Percentiles rank a stretch among this genome's conserved stretches.
These are phyloP conservation scores for Alternaria ethzedia DNA, from an alignment of 2,329 filamentous ascomycete genomes.

Conservation along the genomic window DNA sequence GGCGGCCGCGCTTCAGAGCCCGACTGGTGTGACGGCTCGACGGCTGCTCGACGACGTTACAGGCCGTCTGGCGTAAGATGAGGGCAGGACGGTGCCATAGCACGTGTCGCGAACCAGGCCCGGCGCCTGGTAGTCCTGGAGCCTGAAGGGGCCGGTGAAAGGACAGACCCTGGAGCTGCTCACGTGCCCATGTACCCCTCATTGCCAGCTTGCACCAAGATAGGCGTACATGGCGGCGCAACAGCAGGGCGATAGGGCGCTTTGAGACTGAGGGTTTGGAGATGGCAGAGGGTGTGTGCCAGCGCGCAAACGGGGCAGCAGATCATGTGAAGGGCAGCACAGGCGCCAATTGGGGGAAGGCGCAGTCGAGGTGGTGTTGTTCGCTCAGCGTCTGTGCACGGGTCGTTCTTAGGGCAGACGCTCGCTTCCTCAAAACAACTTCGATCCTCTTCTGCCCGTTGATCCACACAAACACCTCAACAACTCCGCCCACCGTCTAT, in stretches of 20 bases:
- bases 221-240: not conserved
- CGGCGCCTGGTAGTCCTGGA: not conserved
- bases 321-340: conserved; percentile 23
- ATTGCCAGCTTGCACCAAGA: conserved; percentile 2
- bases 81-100: not conserved
- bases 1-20: conserved; percentile 28
- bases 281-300: not conserved
- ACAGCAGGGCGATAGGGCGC: not conserved
- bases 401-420: conserved; percentile 26
- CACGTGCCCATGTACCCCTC: conserved; percentile 25
- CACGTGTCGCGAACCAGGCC: conserved; percentile 9
- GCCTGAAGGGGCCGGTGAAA: not conserved
- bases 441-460: conserved; percentile 29
- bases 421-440: conserved; percentile 41
- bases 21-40: conserved; percentile 37
- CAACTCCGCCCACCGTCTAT: conserved; percentile 29
- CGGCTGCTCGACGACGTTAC: conserved; percentile 11
- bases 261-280: not conserved
- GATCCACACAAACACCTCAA: conserved; percentile 32
- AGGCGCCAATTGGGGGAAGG: conserved; percentile 28
- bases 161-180: conserved; percentile 10
- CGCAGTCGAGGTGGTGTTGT: conserved; percentile 31
- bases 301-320: conserved; percentile 15
- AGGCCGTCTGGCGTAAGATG: conserved; percentile 3
- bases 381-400: conserved; percentile 13